phyloP scores from a whole-genome alignment of 768 basidiomycete genomes.

The Boletus subparvulus region DNA sequence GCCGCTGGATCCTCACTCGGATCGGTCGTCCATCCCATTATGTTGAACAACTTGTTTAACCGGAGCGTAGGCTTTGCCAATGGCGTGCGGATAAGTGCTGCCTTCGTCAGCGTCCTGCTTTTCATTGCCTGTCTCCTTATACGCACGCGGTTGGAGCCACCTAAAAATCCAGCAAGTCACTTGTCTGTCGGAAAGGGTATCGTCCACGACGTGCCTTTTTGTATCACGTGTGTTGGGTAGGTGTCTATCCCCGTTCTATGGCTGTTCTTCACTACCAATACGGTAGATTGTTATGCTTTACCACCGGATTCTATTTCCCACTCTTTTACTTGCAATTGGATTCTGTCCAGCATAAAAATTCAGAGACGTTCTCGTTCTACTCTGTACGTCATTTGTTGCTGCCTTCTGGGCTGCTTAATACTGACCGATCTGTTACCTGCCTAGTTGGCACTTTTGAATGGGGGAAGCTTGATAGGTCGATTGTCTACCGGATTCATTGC shows the following conservation, averaged over 20 bases:
- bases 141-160: constrained; percentile 41
- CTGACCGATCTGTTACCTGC: background rate
- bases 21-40: constrained; percentile 25
- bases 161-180: constrained; percentile 14
- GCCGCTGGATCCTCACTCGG: constrained; percentile 38
- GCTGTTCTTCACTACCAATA: background rate
- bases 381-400: constrained; percentile 36
- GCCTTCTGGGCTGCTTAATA: background rate
- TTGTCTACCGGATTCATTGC: constrained; percentile 45
- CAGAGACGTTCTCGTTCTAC: constrained; percentile 53
- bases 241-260: background rate
- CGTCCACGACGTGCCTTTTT: constrained; percentile 16
- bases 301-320: constrained; percentile 46
- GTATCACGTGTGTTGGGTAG: constrained; percentile 21
- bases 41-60: constrained; percentile 32
- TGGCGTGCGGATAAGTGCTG: constrained; percentile 51
- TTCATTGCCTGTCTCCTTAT: constrained; percentile 33
- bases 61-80: constrained; percentile 37
- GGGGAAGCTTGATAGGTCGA: constrained; percentile 50
- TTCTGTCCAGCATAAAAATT: constrained; percentile 46
- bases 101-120: constrained; percentile 38
- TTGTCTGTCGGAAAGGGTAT: constrained; percentile 14
- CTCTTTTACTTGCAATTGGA: constrained; percentile 59
- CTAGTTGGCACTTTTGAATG: constrained; percentile 55
- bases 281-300: constrained; percentile 25